phyloP scores from a whole-genome alignment of 1,284 basidiomycete species.

The Cystobasidiaceae sp. region DNA sequence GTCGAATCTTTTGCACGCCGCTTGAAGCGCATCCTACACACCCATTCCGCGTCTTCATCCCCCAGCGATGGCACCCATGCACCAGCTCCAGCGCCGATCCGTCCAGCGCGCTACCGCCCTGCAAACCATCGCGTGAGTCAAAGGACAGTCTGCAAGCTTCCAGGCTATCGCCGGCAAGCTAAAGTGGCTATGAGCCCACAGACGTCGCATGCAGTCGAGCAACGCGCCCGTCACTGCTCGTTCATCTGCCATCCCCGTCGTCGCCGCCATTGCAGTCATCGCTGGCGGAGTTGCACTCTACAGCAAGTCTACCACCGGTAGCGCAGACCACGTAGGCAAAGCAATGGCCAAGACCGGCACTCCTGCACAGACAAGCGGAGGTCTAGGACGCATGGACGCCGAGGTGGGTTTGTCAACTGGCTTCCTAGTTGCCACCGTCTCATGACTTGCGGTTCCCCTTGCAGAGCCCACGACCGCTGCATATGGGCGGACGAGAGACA shows the following conservation, averaged over 20 bases:
- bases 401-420: not conserved
- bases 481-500: constrained; percentile 4
- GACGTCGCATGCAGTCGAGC: no score
- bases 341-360: constrained; percentile 27
- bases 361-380: constrained; percentile 1
- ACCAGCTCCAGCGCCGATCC: no score
- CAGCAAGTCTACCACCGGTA: constrained; percentile 17
- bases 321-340: constrained; percentile 12
- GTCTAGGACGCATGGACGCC: constrained; percentile 16
- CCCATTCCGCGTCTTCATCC: no score
- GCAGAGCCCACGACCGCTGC: constrained; percentile 4
- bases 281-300: constrained; percentile 10
- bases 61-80: no score
- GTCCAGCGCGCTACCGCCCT: no score
- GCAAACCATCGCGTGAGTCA: no score
- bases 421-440: not conserved
- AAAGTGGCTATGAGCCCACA: no score
- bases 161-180: no score
- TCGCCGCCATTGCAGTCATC: constrained; percentile 6
- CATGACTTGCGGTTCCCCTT: not conserved
- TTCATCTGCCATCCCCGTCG: constrained; percentile 3
- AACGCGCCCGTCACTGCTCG: no score
- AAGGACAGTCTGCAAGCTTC: no score
- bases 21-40: no score
- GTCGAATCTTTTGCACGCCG: no score